Conservation (phyloP, 176 grass and related monocot genomes). For the Melocanna baccifera region DNA sequence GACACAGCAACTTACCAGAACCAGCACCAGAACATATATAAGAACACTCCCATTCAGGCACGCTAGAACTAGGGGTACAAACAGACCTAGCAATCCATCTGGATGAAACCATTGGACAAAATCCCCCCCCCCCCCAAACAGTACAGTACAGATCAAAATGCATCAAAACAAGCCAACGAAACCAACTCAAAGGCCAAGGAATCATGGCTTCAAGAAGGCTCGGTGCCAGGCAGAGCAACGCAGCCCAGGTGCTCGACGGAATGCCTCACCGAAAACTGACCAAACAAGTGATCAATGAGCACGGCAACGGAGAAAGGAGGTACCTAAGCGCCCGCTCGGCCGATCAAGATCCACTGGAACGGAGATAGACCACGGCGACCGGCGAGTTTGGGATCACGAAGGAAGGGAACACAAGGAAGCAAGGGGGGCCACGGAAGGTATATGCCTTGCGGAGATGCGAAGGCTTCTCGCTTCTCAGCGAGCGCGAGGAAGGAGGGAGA, state of each 20-base stretch:
- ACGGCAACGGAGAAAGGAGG: background rate
- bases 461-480: background rate
- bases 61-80: background rate
- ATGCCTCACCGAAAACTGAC: conserved; percentile 36
- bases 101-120: background rate
- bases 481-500: background rate
- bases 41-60: background rate
- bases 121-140: background rate
- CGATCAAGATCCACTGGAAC: conserved; percentile 17
- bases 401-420: conserved; percentile 5
- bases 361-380: background rate
- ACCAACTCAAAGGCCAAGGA: background rate
- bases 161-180: background rate
- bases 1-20: background rate
- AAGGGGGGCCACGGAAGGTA: conserved; percentile 36
- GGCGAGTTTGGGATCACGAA: background rate
- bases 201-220: background rate
- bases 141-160: background rate
- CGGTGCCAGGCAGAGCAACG: background rate
- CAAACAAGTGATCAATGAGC: background rate
- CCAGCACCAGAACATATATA: background rate
- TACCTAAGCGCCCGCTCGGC: conserved; percentile 30
- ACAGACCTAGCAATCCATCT: background rate
- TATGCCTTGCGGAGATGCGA: conserved; percentile 34
- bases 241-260: conserved; percentile 29